A percentile compares a stretch with the other conserved stretches of the same genome.
These are phyloP conservation scores for Rubroshorea leprosula DNA, from an alignment of 345 rosid species.

Conservation along the genomic window DNA sequence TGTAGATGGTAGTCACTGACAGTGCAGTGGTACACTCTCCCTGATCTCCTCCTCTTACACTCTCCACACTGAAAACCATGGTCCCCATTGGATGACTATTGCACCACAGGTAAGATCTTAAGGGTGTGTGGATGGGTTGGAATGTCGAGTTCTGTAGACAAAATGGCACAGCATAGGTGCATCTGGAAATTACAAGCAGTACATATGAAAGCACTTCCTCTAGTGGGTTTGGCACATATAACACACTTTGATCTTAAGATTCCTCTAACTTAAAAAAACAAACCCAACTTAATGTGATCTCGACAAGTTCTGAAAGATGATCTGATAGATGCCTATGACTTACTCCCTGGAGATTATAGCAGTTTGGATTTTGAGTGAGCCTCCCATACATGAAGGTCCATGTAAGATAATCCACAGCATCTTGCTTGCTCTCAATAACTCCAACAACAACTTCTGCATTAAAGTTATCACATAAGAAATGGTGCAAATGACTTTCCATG, in stretches of 20 bases:
- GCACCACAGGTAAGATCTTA: conserved; percentile 30
- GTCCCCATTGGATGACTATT: conserved; percentile 38
- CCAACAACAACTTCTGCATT: conserved; percentile 84
- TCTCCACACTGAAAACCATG: too few species aligned
- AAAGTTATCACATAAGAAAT: conserved; percentile 79
- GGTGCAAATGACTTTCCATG: conserved; percentile 88
- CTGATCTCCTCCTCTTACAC: too few species aligned
- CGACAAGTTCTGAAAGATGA: conserved; percentile 95
- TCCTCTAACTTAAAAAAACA: conserved; percentile 52
- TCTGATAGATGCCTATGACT: conserved; percentile 95
- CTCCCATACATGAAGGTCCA: conserved; percentile 97
- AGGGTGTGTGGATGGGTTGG: conserved; percentile 57
- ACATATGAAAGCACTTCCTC: conserved; percentile 71
- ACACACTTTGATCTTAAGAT: conserved; percentile 66
- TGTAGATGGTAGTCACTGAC: conserved; percentile 70
- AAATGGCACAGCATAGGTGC: conserved; percentile 86
- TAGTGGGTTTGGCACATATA: conserved; percentile 52
- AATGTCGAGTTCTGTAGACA: conserved; percentile 40
- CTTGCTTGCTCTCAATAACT: conserved; percentile 84
- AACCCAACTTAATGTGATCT: conserved; percentile 50
- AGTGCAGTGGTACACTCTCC: too few species aligned
- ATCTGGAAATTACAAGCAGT: conserved; percentile 61
- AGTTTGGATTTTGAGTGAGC: conserved; percentile 86
- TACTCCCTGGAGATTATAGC: conserved; percentile 92
- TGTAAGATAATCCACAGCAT: conserved; percentile 89